Evolutionary conservation across 78 protist species (phyloP), one percentile per base, ranked within the genome.

Genomic region (Creolimax fragrantissima): DNA sequence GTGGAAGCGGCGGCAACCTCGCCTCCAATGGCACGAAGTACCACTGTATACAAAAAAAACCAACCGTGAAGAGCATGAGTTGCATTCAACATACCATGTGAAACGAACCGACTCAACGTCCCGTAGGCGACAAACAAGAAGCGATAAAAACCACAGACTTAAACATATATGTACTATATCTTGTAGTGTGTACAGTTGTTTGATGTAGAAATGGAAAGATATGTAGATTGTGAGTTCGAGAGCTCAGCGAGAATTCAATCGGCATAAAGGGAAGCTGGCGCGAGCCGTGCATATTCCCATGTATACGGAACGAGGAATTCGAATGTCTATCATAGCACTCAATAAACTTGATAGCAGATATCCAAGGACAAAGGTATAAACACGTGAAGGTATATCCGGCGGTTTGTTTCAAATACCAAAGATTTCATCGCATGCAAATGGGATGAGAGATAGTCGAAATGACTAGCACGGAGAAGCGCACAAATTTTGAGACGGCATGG

Each of bases 21-120:
- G 89, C 99, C 99, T 58, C 99, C 99, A 36, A 92, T 91, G 47
- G 95, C 98, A 44, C 98, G 97, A 90, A 99, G 93, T 96, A 42
- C 85, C 42, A 99, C 98, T 95, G 93, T 43, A 3, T 3, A 41
- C 0, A 2, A 3, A 11, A 44, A 35, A 42, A 2, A 67, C 11
- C 3, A 7, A 44, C 35, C 3, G 35, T 5, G 35, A 44, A 3
- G 92, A 6, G 17, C 6, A 43, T 4, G 4, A 3, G 35, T 7
- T 39, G 91, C 7, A 45, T 3, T 17, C 6, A 35, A 45, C 7
- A 35, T 3, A 7, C 3, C 5, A n/a, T 11, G 4, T 24, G 37
- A 7, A 43, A 85, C 42, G 39, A 11, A 7, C 32, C 4, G 89
- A 85, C 42, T 3, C 3, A 3, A 85, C 3, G 89, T 3, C 42